Percentiles rank a stretch among this genome's conserved stretches.
Evolutionary conservation across 2,329 filamentous ascomycete genomes (phyloP).

Genomic region (Ophiostoma tasmaniense): DNA sequence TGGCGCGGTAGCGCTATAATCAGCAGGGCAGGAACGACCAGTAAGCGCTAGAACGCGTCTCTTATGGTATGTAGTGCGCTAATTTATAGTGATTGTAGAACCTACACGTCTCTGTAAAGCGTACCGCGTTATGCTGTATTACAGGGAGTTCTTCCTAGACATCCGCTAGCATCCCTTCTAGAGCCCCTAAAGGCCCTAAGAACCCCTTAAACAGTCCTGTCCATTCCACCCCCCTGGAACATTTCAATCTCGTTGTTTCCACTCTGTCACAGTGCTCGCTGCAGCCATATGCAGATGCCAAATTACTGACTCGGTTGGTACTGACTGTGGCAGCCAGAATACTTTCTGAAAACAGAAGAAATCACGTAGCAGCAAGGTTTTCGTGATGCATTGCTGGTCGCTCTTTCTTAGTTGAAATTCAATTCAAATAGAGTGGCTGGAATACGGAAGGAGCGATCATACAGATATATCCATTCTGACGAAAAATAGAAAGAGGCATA

Average conservation of each 20-base stretch:
- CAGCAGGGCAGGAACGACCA: conserved; percentile 5
- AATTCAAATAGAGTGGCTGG: neutral
- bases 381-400: neutral
- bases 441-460: neutral
- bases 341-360: neutral
- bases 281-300: neutral
- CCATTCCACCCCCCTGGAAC: conserved; percentile 3
- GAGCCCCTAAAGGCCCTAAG: neutral
- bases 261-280: neutral
- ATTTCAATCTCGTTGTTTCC: neutral
- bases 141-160: neutral
- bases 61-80: neutral
- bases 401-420: neutral
- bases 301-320: neutral
- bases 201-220: neutral
- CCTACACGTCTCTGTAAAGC: conserved; percentile 1
- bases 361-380: neutral
- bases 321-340: neutral
- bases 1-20: conserved; percentile 15
- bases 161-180: neutral
- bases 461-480: neutral
- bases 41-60: conserved; percentile 15
- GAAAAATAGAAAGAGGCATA: neutral
- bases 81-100: neutral
- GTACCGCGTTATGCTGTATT: conserved; percentile 13